Evolutionary conservation across 73 alveolate genomes (phyloP), one percentile per base, ranked within the genome.

Genomic region (Paramecium sonneborni): DNA sequence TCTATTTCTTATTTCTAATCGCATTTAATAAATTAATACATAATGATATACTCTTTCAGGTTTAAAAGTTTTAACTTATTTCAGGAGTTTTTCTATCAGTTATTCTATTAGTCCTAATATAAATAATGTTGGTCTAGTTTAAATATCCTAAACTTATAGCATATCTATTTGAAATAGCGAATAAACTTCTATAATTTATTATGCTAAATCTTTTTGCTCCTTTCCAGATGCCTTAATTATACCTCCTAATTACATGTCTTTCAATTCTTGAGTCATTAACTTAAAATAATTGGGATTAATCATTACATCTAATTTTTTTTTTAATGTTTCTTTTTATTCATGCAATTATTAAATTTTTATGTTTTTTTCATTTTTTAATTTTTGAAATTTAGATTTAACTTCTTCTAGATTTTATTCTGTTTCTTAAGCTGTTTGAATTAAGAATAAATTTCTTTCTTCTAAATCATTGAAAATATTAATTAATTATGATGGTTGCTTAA

Each of bases 31-130:
- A 3, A 14, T 1, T 52, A 21, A 23, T 62, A 62, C 84, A 62
- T 62, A 62, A 32, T 62, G 84, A 62, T 12, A 62, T 62, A 62
- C 84, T 62, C 84, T 62, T 30, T 62, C 84, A 24, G 84, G 84
- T 62, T 62, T 62, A 26, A 62, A 62, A 30, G 84, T 62, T 26
- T 62, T 62, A 26, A 62, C 84, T 30, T 32, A 30, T 32, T 62
- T 62, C 12, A 62, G 20, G 24, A 62, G 84, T 7, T 62, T 62
- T 32, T 62, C 84, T 5, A 62, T 62, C 24, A 62, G 24, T 28
- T 62, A 62, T 62, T 62, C 84, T 10, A 62, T 62, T 32, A 62
- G 24, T 7, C 84, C 84, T 62, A 62, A 62, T 12, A 62, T 62
- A 26, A 62, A 62, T 62, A 62, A 32, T 11, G 84, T 62, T 1